Evolutionary conservation across 129 eudicot species (phyloP).

Genomic region (Calendula officinalis): DNA sequence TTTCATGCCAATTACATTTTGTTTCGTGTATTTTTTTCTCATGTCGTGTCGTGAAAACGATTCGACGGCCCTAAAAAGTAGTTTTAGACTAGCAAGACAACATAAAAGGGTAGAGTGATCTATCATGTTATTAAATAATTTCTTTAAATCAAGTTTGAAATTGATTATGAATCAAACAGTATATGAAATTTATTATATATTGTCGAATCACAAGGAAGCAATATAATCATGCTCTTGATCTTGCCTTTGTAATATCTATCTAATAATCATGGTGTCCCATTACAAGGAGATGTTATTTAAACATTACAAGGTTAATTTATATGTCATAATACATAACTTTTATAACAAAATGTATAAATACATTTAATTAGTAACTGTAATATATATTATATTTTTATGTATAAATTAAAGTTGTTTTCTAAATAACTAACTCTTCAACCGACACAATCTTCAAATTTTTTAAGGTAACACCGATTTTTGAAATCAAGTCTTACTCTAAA

Average conservation of each 20-base stretch:
- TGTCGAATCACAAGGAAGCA: neutral
- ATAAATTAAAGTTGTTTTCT: no score
- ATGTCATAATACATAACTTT: no score
- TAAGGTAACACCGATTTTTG: neutral
- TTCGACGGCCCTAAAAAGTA: no score
- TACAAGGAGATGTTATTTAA: neutral
- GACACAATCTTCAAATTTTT: neutral
- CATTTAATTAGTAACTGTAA: no score
- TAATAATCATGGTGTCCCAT: neutral
- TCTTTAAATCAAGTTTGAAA: neutral
- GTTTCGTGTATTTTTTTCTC: no score
- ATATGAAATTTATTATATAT: neutral
- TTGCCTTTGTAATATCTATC: neutral
- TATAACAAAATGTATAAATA: no score
- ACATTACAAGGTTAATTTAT: no score
- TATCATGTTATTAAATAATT: neutral
- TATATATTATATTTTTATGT: no score
- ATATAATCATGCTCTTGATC: conserved; percentile 4
- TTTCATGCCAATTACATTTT: no score
- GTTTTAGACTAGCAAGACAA: no score
- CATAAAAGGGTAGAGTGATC: no score
- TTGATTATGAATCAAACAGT: neutral
- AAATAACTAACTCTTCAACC: neutral
- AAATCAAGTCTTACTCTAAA: conserved; percentile 13
- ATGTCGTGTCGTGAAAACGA: no score